phyloP scores from a whole-genome alignment of 371 early-diverging fungal species.

The Nematocida sp. region DNA sequence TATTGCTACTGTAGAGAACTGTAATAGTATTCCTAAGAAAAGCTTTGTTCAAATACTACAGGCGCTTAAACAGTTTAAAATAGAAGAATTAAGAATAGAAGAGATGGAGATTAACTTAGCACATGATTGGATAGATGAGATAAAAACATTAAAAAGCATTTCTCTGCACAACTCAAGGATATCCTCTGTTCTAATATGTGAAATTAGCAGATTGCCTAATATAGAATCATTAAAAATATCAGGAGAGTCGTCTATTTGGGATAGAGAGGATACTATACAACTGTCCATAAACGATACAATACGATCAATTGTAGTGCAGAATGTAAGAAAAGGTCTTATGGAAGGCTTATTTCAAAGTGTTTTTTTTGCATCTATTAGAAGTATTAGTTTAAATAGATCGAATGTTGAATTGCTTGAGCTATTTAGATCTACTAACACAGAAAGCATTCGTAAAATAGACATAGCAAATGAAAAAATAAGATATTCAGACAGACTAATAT shows the following conservation, averaged over 20 bases:
- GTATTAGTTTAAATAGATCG: background rate
- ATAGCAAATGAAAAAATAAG: slow-evolving; percentile 1
- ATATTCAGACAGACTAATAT: background rate
- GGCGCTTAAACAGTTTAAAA: background rate
- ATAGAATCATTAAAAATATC: slow-evolving; percentile 6
- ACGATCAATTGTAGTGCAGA: background rate
- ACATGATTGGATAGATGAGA: background rate
- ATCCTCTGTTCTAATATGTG: background rate
- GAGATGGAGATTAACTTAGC: background rate
- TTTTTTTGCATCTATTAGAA: background rate
- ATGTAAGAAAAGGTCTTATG: background rate
- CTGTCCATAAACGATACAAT: background rate
- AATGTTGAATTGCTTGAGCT: background rate
- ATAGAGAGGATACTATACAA: background rate
- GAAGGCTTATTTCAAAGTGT: background rate
- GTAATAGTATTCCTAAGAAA: background rate
- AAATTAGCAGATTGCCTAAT: background rate
- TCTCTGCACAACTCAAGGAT: background rate
- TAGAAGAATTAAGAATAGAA: slow-evolving; percentile 17
- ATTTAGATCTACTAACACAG: background rate
- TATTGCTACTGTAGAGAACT: background rate
- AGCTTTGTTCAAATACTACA: background rate
- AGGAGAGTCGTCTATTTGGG: background rate
- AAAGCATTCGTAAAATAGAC: background rate
- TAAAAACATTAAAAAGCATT: slow-evolving; percentile 1